These are phyloP conservation scores for Hypoxylon sp. DNA, from an alignment of 2,329 filamentous ascomycete genomes.

Conservation along the genomic window DNA sequence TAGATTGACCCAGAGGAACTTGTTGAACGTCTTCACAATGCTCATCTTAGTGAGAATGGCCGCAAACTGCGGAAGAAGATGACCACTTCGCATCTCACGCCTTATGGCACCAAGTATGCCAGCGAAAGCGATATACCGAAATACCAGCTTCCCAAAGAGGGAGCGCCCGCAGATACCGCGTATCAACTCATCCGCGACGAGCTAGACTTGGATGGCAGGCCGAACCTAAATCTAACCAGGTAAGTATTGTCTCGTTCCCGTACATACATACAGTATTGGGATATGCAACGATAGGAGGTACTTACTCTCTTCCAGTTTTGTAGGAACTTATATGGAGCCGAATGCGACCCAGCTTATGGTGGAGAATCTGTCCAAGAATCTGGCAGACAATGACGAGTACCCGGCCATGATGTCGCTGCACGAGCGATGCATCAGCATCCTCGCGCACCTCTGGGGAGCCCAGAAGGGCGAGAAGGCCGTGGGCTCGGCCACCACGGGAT, in stretches of 20 bases:
- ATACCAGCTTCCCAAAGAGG: constrained; percentile 64
- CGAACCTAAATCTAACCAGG: constrained; percentile 73
- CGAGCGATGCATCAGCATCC: constrained; percentile 72
- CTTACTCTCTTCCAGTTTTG: constrained; percentile 68
- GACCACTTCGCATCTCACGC: constrained; percentile 60
- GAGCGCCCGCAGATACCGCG: constrained; percentile 68
- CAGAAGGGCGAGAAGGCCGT: constrained; percentile 69
- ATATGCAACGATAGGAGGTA: too few species aligned
- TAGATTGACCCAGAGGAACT: constrained; percentile 66
- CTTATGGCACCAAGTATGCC: constrained; percentile 67
- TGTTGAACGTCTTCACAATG: constrained; percentile 59
- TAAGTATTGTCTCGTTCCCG: constrained; percentile 36
- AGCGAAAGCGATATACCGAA: constrained; percentile 65
- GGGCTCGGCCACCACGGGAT: constrained; percentile 75
- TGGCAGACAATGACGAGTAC: constrained; percentile 75
- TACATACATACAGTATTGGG: too few species aligned
- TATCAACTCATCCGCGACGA: constrained; percentile 72
- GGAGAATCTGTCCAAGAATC: constrained; percentile 75
- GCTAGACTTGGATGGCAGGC: constrained; percentile 69
- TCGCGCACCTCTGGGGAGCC: constrained; percentile 72
- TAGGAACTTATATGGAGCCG: constrained; percentile 76
- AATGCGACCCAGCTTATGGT: constrained; percentile 71
- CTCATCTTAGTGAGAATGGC: constrained; percentile 50
- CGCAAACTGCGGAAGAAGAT: constrained; percentile 50
- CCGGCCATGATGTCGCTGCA: constrained; percentile 68